Base-by-base conservation (phyloP, 495 filamentous ascomycete species). In the Hypoxylon intermedium region DNA sequence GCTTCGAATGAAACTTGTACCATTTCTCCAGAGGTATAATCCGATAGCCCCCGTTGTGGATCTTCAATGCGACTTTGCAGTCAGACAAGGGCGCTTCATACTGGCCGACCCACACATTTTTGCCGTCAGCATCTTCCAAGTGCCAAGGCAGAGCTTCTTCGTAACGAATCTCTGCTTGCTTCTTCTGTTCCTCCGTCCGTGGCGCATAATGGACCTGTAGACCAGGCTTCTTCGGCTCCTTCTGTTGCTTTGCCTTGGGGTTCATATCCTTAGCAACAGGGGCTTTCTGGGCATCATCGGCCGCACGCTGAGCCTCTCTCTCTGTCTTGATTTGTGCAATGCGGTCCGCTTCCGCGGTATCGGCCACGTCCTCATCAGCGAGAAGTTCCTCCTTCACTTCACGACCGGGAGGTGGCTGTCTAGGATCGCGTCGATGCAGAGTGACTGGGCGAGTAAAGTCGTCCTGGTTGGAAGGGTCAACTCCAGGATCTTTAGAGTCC, bases 111-210 rank as follows among this genome's bases (percentile, higher is more conserved):
- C 92, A 98, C 1, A 87, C 88, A 60, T 95, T 89, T 67, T 91
- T 95, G 67, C 91, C 89, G 63, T 97, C 93, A 49, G 92, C 95
- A 72, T 98, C 94, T 67, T 98, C 94, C 42, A 98, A 72, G 69
- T 97, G 92, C 94, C 94, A 98, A 7, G 95, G 95, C 34, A 96
- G 75, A 6, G 91, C 89, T 67, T 98, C 94, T 70, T 98, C 95
- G 61, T 98, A 98, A 58, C 92, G 86, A 16, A 98, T 81, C 40
- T 90, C 85, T 9, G 85, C 82, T 47, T 85, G 82, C 53, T 90
- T 92, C 65, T 91, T 88, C 62, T 92, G 86, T 34, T 89, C 89
- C 11, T 89, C 89, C 6, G 85, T 85, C 19, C 67, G 65, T 41
- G 69, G 61, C 67, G 67, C 58, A 53, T 77, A 47, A 63, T 74